A percentile compares a stretch with the other conserved stretches of the same genome.
Conservation (phyloP, 1,284 basidiomycete species). For the Ceratobasidium sp. region DNA sequence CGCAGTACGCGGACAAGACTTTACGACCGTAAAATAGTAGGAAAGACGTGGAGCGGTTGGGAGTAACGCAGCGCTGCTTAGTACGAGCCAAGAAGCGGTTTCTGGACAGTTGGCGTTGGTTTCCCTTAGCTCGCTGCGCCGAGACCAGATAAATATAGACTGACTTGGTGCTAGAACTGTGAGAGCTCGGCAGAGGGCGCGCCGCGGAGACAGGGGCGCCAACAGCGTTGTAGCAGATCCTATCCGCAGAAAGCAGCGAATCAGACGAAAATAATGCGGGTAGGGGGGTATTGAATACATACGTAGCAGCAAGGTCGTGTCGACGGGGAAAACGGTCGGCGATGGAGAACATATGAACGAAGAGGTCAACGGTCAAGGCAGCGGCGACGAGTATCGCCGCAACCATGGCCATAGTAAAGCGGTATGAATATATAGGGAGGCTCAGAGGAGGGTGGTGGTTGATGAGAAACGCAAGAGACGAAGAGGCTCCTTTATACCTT, state of each 20-base stretch:
- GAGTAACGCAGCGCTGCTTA: too few relatives aligned
- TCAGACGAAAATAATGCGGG: background rate
- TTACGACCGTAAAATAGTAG: too few relatives aligned
- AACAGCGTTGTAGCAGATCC: slow-evolving; percentile 15
- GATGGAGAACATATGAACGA: background rate
- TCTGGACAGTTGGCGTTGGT: too few relatives aligned
- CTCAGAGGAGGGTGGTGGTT: background rate
- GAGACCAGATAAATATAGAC: too few relatives aligned
- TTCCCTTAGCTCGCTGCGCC: too few relatives aligned
- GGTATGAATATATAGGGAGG: background rate
- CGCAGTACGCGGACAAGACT: too few relatives aligned
- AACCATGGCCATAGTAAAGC: background rate
- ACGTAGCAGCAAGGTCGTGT: slow-evolving; percentile 6
- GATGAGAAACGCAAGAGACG: background rate
- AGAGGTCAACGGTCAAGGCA: background rate
- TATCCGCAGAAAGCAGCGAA: background rate
- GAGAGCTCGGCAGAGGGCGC: too few relatives aligned
- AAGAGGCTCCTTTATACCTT: background rate
- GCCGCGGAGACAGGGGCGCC: too few relatives aligned
- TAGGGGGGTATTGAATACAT: background rate
- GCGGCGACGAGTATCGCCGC: background rate
- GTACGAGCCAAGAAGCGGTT: too few relatives aligned
- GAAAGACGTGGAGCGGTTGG: too few relatives aligned
- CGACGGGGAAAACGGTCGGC: background rate
- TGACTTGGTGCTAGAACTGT: too few relatives aligned